Percentiles rank a stretch among this genome's conserved stretches.
Conservation (phyloP, 2,329 filamentous ascomycete species). For the Arthrobotrys conoides region DNA sequence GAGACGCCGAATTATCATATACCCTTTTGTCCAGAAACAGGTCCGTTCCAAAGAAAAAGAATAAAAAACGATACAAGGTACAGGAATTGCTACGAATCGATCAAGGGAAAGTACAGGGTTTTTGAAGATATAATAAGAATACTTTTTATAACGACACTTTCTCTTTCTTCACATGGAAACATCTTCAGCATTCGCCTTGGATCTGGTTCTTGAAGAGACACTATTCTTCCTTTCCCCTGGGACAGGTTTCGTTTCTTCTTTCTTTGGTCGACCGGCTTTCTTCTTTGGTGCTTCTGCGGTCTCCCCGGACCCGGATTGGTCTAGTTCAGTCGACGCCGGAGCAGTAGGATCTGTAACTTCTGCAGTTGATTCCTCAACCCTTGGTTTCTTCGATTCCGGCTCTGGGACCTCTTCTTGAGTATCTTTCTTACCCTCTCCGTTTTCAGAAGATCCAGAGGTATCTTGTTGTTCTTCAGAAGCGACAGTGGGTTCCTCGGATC, state of each 20-base stretch:
- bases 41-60: constrained; percentile 12
- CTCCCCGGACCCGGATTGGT: neutral
- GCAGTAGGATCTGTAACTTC: constrained; percentile 4
- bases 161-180: constrained; percentile 14
- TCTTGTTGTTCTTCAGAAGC: neutral
- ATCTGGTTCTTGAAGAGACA: constrained; percentile 43
- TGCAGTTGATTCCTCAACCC: constrained; percentile 24
- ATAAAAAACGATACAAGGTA: neutral
- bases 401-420: constrained; percentile 17
- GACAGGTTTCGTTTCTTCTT: constrained; percentile 27
- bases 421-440: constrained; percentile 3
- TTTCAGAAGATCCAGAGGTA: neutral
- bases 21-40: constrained; percentile 1
- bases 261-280: constrained; percentile 36
- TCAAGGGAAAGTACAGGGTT: no score
- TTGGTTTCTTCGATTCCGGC: constrained; percentile 48
- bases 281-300: constrained; percentile 34
- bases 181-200: constrained; percentile 42
- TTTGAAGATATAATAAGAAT: neutral
- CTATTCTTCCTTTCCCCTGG: constrained; percentile 38
- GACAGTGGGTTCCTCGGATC: constrained; percentile 24
- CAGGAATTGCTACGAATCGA: no score
- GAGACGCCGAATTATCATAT: constrained; percentile 32
- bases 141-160: constrained; percentile 4
- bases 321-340: neutral